A percentile compares a stretch with the other conserved stretches of the same genome.
Conservation (phyloP, 495 filamentous ascomycete species). For the Neurospora sp. region DNA sequence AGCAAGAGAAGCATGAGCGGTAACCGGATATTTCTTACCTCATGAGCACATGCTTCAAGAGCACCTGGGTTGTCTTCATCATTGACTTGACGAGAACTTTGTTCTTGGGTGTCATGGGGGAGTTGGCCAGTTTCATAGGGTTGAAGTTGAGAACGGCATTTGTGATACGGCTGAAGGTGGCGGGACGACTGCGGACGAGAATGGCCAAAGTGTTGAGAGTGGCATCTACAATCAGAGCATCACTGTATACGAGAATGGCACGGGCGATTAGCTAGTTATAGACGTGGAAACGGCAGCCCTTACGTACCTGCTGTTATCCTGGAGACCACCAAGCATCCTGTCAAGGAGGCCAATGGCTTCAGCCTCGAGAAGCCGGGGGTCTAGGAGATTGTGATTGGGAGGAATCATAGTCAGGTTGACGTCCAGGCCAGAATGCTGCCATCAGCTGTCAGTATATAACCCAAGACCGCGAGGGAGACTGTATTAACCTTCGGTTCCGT, state of each 20-base stretch:
- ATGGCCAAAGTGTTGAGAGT: slow-evolving; percentile 79
- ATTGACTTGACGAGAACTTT: slow-evolving; percentile 83
- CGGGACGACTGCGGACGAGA: slow-evolving; percentile 69
- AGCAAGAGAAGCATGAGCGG: slow-evolving; percentile 5
- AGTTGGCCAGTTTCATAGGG: slow-evolving; percentile 66
- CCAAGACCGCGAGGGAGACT: slow-evolving; percentile 2
- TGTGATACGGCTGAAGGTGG: slow-evolving; percentile 74
- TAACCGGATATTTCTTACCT: slow-evolving; percentile 38
- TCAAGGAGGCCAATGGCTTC: slow-evolving; percentile 86
- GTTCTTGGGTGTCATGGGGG: slow-evolving; percentile 64
- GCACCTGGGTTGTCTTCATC: slow-evolving; percentile 77
- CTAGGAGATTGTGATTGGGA: slow-evolving; percentile 64
- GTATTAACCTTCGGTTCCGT: slow-evolving; percentile 70
- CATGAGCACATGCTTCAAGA: slow-evolving; percentile 71
- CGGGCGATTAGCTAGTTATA: not conserved
- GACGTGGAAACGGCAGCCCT: not conserved
- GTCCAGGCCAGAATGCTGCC: slow-evolving; percentile 74
- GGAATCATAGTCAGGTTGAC: slow-evolving; percentile 80
- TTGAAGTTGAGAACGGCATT: slow-evolving; percentile 83
- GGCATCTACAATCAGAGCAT: slow-evolving; percentile 82
- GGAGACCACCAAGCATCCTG: slow-evolving; percentile 73
- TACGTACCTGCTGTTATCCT: slow-evolving; percentile 70
- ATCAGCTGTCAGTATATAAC: slow-evolving; percentile 19
- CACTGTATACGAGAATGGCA: slow-evolving; percentile 40
- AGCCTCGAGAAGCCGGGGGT: slow-evolving; percentile 73